Evolutionary conservation across 1,139 yeast species (phyloP).

Genomic region (Geotrichum australiense): DNA sequence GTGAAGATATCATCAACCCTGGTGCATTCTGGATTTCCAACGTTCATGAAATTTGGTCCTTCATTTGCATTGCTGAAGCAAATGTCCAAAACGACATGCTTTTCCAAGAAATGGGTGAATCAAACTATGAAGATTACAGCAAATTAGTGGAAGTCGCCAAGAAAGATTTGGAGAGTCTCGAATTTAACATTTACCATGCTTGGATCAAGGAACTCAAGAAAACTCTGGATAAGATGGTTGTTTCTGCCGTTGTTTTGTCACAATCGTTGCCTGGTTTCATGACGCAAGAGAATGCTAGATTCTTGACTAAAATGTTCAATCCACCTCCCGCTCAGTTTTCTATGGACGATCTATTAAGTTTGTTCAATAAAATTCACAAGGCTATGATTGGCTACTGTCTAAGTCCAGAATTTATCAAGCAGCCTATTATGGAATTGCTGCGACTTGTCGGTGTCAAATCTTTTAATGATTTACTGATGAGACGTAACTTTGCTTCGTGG

Average conservation of each 20-base stretch:
- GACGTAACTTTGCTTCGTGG: slow-evolving; percentile 94
- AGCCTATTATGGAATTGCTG: slow-evolving; percentile 76
- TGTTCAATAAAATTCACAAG: slow-evolving; percentile 88
- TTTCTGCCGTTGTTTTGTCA: slow-evolving; percentile 87
- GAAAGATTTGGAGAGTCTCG: slow-evolving; percentile 88
- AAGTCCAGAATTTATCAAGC: slow-evolving; percentile 78
- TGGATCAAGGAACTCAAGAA: slow-evolving; percentile 97
- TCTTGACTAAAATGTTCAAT: slow-evolving; percentile 78
- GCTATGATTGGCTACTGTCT: slow-evolving; percentile 88
- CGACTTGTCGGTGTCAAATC: slow-evolving; percentile 89
- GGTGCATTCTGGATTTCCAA: slow-evolving; percentile 98
- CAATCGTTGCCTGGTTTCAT: slow-evolving; percentile 95
- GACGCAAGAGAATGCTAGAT: slow-evolving; percentile 82
- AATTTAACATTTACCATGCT: slow-evolving; percentile 90
- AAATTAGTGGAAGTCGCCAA: slow-evolving; percentile 85
- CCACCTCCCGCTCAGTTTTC: slow-evolving; percentile 58
- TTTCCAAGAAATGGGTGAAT: slow-evolving; percentile 79
- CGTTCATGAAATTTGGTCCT: slow-evolving; percentile 91
- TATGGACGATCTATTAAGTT: slow-evolving; percentile 91
- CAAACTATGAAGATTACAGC: slow-evolving; percentile 84
- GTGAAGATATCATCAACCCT: slow-evolving; percentile 80
- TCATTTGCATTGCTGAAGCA: slow-evolving; percentile 87
- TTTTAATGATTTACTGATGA: slow-evolving; percentile 92
- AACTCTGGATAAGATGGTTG: slow-evolving; percentile 83
- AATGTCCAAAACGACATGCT: slow-evolving; percentile 77